phyloP scores from a whole-genome alignment of 257 asterid species.

The Solanum chmielewskii region DNA sequence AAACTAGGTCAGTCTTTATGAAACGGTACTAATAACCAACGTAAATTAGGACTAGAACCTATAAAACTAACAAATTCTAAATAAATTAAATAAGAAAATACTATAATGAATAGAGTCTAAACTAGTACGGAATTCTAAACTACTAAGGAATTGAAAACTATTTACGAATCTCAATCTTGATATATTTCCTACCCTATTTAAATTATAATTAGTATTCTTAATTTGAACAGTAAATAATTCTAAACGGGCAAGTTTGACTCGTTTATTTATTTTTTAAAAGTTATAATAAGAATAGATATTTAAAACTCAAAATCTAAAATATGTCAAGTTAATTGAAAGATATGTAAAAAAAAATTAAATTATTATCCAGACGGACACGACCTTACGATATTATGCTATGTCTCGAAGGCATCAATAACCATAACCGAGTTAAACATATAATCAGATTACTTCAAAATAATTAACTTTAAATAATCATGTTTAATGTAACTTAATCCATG shows the following conservation, averaged over 20 bases:
- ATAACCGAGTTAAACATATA: not conserved
- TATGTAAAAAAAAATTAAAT: too few relatives aligned
- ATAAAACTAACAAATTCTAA: not conserved
- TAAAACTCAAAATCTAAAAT: too few relatives aligned
- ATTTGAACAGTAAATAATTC: not conserved
- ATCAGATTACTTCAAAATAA: not conserved
- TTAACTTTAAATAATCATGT: not conserved
- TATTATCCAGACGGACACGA: not conserved
- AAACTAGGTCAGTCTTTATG: too few relatives aligned
- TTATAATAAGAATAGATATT: too few relatives aligned
- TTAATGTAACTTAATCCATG: not conserved
- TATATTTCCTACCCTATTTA: too few relatives aligned
- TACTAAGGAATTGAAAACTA: too few relatives aligned
- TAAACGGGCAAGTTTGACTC: too few relatives aligned
- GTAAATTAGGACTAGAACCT: not conserved
- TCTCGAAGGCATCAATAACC: not conserved
- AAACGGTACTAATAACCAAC: too few relatives aligned
- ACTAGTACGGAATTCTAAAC: too few relatives aligned
- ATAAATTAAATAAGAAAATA: not conserved
- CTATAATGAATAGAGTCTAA: too few relatives aligned
- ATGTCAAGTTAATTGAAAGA: too few relatives aligned
- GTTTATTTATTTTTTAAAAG: too few relatives aligned
- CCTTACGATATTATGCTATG: not conserved
- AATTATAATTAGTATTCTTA: not conserved
- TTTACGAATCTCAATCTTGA: not conserved